phyloP scores from a whole-genome alignment of 176 grass and related monocot genomes.

The Dendrocalamus sinicus region DNA sequence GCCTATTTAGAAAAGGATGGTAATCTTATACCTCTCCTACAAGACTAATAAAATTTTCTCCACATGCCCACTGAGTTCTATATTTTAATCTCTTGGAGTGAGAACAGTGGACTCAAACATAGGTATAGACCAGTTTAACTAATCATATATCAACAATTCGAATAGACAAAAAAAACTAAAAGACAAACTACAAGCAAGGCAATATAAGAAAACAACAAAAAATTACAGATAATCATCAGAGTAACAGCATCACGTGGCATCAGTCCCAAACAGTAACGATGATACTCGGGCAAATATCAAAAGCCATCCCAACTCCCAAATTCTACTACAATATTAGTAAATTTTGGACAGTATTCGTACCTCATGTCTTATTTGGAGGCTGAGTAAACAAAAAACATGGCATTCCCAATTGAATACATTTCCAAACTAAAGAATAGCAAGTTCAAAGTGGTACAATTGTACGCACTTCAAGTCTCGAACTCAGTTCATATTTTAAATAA shows the following conservation, averaged over 20 bases:
- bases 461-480: background rate
- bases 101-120: background rate
- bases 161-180: background rate
- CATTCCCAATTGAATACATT: background rate
- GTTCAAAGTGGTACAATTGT: background rate
- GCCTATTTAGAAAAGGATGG: background rate
- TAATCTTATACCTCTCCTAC: background rate
- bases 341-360: background rate
- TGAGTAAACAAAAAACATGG: background rate
- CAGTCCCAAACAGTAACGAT: background rate
- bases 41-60: background rate
- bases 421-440: slow-evolving; percentile 12
- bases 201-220: background rate
- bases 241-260: background rate
- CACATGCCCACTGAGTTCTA: slow-evolving; percentile 45
- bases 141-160: background rate
- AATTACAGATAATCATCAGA: background rate
- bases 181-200: background rate
- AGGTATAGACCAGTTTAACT: background rate
- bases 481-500: background rate
- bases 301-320: background rate
- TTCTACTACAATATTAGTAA: background rate
- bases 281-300: slow-evolving; percentile 8
- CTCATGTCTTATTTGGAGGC: background rate
- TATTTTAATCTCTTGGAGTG: slow-evolving; percentile 53